A percentile compares a stretch with the other conserved stretches of the same genome.
Conservation (phyloP, 2,329 filamentous ascomycete genomes). For the Monilinia laxa region DNA sequence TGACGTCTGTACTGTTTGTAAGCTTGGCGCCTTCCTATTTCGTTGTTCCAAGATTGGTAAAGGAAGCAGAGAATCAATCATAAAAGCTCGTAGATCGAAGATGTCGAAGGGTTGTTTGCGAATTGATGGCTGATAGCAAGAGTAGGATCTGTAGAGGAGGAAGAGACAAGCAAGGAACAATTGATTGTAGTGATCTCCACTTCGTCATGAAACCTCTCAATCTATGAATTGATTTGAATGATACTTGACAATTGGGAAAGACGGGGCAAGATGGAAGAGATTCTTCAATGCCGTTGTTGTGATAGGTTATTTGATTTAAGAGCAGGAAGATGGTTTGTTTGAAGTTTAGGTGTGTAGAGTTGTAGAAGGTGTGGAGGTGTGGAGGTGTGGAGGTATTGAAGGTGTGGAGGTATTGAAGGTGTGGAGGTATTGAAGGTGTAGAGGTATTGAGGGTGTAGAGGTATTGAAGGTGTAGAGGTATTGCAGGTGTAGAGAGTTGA, state of each 20-base stretch:
- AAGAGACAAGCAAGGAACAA: background rate
- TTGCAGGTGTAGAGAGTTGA: background rate
- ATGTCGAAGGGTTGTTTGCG: background rate
- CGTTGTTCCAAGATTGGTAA: background rate
- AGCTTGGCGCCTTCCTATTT: background rate
- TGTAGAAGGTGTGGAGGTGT: too few relatives aligned
- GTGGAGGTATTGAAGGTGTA: too few relatives aligned
- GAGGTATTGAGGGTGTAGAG: background rate
- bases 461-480: background rate
- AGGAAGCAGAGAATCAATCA: background rate
- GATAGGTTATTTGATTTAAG: background rate
- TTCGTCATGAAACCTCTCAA: background rate
- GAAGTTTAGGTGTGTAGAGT: background rate
- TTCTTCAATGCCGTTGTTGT: background rate
- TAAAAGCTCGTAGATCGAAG: constrained; percentile 6
- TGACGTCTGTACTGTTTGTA: background rate
- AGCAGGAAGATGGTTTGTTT: background rate
- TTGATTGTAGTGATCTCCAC: background rate
- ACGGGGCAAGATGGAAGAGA: background rate
- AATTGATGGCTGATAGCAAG: background rate
- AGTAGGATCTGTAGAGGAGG: background rate
- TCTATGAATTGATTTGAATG: constrained; percentile 7
- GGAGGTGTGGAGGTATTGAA: background rate
- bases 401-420: background rate
- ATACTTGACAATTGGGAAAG: background rate